A percentile compares a stretch with the other conserved stretches of the same genome.
Conservation (phyloP, 1,139 yeast species). For the Arxiozyma telluris region DNA sequence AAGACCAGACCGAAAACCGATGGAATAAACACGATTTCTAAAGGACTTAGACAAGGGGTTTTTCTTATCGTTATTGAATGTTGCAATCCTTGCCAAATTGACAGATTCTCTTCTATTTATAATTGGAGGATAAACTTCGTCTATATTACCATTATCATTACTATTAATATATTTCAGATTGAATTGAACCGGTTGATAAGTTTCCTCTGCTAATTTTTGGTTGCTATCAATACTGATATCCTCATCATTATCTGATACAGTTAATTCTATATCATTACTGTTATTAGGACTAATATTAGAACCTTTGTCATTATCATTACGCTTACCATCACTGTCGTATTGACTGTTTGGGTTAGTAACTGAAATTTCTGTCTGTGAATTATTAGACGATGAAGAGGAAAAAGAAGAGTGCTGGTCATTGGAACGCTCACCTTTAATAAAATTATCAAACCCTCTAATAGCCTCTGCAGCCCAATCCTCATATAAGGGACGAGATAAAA, state of each 20-base stretch:
- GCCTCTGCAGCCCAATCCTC: constrained; percentile 39
- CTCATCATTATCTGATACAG: neutral
- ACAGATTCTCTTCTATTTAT: constrained; percentile 7
- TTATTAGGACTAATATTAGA: neutral
- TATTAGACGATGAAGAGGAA: neutral
- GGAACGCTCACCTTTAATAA: constrained; percentile 13
- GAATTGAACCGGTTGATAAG: constrained; percentile 6
- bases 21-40: constrained; percentile 31
- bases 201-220: neutral
- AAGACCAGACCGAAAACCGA: constrained; percentile 24
- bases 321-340: neutral
- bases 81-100: constrained; percentile 25
- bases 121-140: neutral
- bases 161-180: neutral
- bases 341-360: neutral
- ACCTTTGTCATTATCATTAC: neutral
- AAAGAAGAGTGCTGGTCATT: neutral
- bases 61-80: constrained; percentile 17
- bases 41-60: constrained; percentile 24
- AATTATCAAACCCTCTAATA: constrained; percentile 27
- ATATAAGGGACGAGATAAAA: constrained; percentile 39
- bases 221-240: constrained; percentile 2
- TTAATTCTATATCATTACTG: neutral
- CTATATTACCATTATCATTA: neutral
- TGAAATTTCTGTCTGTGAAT: neutral